Conservation (phyloP, 305 asterid genomes). For the Fraxinus albicans region DNA sequence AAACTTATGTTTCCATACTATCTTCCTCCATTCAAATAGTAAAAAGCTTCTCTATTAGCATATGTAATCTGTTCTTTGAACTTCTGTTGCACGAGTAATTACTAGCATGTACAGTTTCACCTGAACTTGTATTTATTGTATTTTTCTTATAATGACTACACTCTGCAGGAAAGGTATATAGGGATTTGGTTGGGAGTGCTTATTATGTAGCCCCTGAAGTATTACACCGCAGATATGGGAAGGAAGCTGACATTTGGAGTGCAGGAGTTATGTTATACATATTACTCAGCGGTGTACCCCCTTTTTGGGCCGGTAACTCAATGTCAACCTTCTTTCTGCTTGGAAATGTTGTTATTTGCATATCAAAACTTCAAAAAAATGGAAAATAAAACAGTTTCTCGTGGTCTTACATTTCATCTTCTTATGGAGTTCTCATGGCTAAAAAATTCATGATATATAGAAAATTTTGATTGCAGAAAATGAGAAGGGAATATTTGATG, state of each 20-base stretch:
- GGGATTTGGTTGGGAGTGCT: slow-evolving; percentile 79
- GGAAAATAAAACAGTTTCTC: neutral
- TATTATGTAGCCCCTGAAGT: slow-evolving; percentile 87
- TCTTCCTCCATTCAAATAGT: neutral
- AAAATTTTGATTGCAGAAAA: slow-evolving; percentile 43
- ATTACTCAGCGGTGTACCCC: slow-evolving; percentile 78
- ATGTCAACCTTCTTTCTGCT: neutral
- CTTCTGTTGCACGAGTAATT: neutral
- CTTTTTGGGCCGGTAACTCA: slow-evolving; percentile 77
- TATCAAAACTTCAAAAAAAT: neutral
- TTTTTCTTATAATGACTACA: neutral
- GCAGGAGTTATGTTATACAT: slow-evolving; percentile 82
- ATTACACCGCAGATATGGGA: slow-evolving; percentile 60
- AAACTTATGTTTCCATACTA: neutral
- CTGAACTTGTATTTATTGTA: neutral
- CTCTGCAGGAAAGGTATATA: slow-evolving; percentile 60
- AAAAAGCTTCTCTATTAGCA: neutral
- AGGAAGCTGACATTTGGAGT: slow-evolving; percentile 77
- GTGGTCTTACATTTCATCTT: neutral
- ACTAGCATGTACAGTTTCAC: neutral
- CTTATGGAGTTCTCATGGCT: neutral
- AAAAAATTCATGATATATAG: slow-evolving; percentile 9
- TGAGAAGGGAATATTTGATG: slow-evolving; percentile 75
- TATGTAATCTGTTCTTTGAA: neutral
- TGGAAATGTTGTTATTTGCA: neutral